These are phyloP conservation scores for Mucor lusitanicus DNA, from an alignment of 371 early-diverging fungal species.

Conservation along the genomic window DNA sequence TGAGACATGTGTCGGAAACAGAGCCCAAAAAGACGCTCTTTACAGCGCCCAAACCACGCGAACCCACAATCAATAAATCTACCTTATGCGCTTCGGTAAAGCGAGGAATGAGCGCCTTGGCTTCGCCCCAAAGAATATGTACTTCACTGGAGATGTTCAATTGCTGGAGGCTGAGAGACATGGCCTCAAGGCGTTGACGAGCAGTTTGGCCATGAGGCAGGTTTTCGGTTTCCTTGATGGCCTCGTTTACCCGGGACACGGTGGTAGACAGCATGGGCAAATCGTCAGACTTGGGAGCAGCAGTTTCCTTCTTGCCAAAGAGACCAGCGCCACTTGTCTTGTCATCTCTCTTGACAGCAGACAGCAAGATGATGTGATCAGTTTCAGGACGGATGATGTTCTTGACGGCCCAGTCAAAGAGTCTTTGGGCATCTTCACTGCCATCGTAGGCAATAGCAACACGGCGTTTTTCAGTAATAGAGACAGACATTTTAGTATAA, in stretches of 20 bases:
- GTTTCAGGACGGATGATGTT: constrained; percentile 45
- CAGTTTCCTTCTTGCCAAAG: constrained; percentile 2
- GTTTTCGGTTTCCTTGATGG: constrained; percentile 27
- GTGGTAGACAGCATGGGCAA: constrained; percentile 44
- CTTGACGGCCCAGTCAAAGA: constrained; percentile 51
- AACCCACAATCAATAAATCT: constrained; percentile 51
- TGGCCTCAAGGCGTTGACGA: constrained; percentile 32
- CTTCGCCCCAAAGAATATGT: constrained; percentile 52
- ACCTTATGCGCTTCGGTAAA: constrained; percentile 46
- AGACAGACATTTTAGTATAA: constrained; percentile 28
- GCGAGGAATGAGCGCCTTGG: constrained; percentile 40
- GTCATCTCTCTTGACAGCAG: constrained; percentile 34
- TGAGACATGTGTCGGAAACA: constrained; percentile 50
- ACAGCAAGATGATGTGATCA: constrained; percentile 48
- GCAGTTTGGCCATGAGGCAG: constrained; percentile 35
- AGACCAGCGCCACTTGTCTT: neutral
- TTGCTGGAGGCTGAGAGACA: constrained; percentile 33
- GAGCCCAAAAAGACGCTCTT: constrained; percentile 55
- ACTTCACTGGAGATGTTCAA: constrained; percentile 43
- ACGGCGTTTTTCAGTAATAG: constrained; percentile 51
- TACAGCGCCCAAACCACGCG: constrained; percentile 49
- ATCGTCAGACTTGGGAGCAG: neutral
- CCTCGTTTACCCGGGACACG: constrained; percentile 30
- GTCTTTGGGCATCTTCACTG: constrained; percentile 47
- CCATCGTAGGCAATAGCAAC: constrained; percentile 56